phyloP scores from a whole-genome alignment of 495 filamentous ascomycete genomes.

The Neurospora discreta region DNA sequence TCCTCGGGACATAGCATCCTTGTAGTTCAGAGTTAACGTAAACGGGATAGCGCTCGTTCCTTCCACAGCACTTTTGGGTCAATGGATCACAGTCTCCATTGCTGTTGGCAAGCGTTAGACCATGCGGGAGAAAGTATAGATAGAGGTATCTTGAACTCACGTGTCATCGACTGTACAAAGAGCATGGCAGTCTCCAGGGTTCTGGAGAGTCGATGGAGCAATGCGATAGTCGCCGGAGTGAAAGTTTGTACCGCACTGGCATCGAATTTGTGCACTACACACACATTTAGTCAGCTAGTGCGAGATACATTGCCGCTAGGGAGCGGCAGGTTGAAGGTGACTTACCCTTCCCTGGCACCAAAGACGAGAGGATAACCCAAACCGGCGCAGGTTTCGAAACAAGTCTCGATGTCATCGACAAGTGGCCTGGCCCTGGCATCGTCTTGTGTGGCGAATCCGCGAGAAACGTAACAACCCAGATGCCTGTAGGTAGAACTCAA shows the following conservation, averaged over 20 bases:
- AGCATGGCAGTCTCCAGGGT: not conserved
- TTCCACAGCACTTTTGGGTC: conserved; percentile 4
- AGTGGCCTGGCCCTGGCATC: not conserved
- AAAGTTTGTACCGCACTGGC: conserved; percentile 6
- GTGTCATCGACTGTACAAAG: not conserved
- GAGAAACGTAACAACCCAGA: conserved; percentile 4
- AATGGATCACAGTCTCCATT: not conserved
- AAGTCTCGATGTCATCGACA: not conserved
- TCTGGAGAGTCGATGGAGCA: not conserved
- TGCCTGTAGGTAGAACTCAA: not conserved
- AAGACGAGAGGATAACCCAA: conserved; percentile 6
- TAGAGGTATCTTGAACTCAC: not conserved
- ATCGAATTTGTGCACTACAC: not conserved
- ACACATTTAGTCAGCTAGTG: not conserved
- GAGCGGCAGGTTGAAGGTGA: not conserved
- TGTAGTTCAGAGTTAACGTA: conserved; percentile 15
- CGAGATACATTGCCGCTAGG: not conserved
- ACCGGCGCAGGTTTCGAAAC: conserved; percentile 3
- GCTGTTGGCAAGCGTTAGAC: not conserved
- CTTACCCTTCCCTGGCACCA: not conserved
- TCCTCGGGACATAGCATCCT: conserved; percentile 14
- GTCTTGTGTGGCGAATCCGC: conserved; percentile 1
- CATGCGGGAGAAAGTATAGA: not conserved
- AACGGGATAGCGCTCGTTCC: conserved; percentile 2
- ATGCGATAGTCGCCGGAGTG: not conserved